Evolutionary conservation across 169 alveolate genomes (phyloP).

Genomic region (Eimeria praecox): DNA sequence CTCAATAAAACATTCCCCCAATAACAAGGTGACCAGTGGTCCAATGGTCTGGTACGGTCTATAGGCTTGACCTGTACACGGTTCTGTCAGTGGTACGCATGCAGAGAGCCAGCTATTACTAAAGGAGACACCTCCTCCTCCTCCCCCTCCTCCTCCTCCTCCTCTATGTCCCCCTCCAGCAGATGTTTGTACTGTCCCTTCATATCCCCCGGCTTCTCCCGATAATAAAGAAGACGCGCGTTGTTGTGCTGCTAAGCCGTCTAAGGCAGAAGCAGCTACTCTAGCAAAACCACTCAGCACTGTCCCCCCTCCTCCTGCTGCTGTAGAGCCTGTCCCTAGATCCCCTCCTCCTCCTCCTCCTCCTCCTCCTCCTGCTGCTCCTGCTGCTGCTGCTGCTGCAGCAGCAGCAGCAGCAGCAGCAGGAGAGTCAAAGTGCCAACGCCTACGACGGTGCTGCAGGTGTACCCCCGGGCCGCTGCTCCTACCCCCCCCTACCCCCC

Average conservation of each 20-base stretch:
- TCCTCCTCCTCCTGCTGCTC: conserved; percentile 17
- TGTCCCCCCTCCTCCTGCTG: conserved; percentile 27
- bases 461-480: neutral
- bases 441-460: conserved; percentile 22
- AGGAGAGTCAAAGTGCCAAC: neutral
- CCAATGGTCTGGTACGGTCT: conserved; percentile 31
- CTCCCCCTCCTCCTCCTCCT: neutral
- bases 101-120: neutral
- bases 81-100: conserved; percentile 34
- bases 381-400: neutral
- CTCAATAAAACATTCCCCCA: conserved; percentile 44
- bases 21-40: conserved; percentile 48
- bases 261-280: conserved; percentile 11
- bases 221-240: conserved; percentile 24
- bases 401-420: neutral
- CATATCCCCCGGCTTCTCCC: conserved; percentile 34
- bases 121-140: neutral
- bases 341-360: conserved; percentile 6
- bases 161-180: neutral
- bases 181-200: conserved; percentile 10
- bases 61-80: conserved; percentile 18
- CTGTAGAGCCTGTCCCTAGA: too few species aligned
- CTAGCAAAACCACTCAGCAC: neutral
- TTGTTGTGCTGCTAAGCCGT: conserved; percentile 38
- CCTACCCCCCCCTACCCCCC: conserved; percentile 14